A percentile compares a stretch with the other conserved stretches of the same genome.
phyloP scores from a whole-genome alignment of 2,329 filamentous ascomycete species.

The Calonectria honghensis region DNA sequence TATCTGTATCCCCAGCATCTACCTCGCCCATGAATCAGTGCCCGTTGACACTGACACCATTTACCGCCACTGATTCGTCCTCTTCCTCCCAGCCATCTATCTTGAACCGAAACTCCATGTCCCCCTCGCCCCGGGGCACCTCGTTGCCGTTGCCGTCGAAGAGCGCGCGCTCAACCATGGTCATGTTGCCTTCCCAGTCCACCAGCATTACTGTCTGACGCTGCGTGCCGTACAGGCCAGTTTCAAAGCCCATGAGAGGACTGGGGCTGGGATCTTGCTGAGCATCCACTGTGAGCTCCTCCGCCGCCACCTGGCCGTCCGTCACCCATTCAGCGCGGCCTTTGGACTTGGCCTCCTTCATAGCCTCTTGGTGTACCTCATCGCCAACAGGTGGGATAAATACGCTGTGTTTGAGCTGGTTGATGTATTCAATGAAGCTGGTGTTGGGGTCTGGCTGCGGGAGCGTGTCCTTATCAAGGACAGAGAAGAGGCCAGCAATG shows the following conservation, averaged over 20 bases:
- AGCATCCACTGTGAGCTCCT: constrained; percentile 60
- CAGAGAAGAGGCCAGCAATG: constrained; percentile 69
- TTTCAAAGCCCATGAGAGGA: constrained; percentile 68
- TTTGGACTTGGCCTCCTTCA: constrained; percentile 64
- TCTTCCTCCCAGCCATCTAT: constrained; percentile 72
- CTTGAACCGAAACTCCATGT: constrained; percentile 73
- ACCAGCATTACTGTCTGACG: constrained; percentile 78
- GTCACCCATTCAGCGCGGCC: constrained; percentile 63
- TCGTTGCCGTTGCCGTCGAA: constrained; percentile 75
- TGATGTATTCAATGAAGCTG: constrained; percentile 73
- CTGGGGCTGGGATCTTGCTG: constrained; percentile 61
- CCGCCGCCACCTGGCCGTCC: constrained; percentile 62
- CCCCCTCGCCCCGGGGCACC: constrained; percentile 72
- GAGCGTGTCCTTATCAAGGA: constrained; percentile 76
- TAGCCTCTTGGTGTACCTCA: constrained; percentile 65
- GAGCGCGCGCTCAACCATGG: constrained; percentile 75
- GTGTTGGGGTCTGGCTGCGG: constrained; percentile 64
- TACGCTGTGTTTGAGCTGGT: constrained; percentile 74
- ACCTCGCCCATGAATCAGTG: constrained; percentile 29
- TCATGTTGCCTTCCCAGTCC: constrained; percentile 78
- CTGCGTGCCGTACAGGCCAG: constrained; percentile 79
- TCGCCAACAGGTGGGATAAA: constrained; percentile 77
- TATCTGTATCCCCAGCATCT: constrained; percentile 17
- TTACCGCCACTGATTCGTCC: constrained; percentile 55
- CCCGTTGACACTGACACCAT: constrained; percentile 16